Base-by-base conservation (phyloP, 2,329 filamentous ascomycete species). In the Penicillium sp. region DNA sequence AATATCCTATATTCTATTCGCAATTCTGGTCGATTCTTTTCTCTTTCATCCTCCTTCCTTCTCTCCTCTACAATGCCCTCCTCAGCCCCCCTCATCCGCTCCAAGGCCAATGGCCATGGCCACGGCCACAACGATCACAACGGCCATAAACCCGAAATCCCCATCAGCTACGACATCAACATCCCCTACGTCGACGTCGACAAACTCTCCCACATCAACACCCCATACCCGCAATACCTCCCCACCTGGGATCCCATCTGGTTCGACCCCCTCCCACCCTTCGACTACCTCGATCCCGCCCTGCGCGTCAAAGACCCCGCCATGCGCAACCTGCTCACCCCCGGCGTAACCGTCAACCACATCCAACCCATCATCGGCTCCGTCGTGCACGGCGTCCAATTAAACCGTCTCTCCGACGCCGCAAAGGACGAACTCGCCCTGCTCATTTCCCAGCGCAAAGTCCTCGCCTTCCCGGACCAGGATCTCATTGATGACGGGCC, bases 371-470 rank as follows among this genome's bases (percentile, higher is more conserved):
- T 68, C 53, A 75, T 81, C 58, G 80, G 80, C 56, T 79, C 73
- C 49, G 67, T 80, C 24, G 59, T 82, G 35, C 73, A 78, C 60
- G 79, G 78, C 26, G 70, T 85, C 38, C 83, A 85, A 61, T 68
- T 85, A 58, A 82, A 76, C 70, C 73, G 80, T 42, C 77, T 85
- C 8, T 79, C 78, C 1, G 76, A 81, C 45, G 72, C 78, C 7
- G 80, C 80, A 50, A 83, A 83, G 58, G 82, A 85, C 59, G 83
- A 84, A 66, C 79, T 85, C 12, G 83, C 82, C 1, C 85, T 89
- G 24, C 88, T 90, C 65, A 89, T 93, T 12, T 88, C 91, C 12
- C 84, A 92, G 78, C 87, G 90, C 63, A 82, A 82, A 56, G 80
- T 84, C 17, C 76, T 82, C 13, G 81, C 82, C 37, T 84, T 84